Base-by-base conservation (phyloP, 345 rosid species). In the Atalantia buxifolia region DNA sequence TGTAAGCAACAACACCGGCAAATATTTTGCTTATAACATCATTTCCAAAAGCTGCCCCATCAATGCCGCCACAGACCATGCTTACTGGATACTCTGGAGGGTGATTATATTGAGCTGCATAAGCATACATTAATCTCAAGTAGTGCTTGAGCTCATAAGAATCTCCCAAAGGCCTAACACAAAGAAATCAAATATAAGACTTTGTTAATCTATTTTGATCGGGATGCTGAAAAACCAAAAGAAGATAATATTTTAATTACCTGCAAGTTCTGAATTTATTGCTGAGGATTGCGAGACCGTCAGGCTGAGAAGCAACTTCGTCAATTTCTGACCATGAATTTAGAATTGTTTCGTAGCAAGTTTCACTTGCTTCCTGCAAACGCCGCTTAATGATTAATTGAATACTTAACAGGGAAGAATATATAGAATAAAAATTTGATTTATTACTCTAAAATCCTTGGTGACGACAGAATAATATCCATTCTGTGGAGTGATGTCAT, bases 291-390 rank as follows among this genome's bases (percentile, higher is more conserved):
- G 55, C 36, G 35, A 76, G 79, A 76, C 79, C 79, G 9, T 36
- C 35, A n/a, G 72, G 73, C 57, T 25, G 12, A 25, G 66, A 66
- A 56, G 79, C 79, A 35, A 56, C 36, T 25, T 36, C 30, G 2
- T 82, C 83, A 6, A 85, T 85, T 60, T 71, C 86, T 9, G 81
- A 62, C 88, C 88, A 88, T 16, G 88, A 88, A 14, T 82, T 55
- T 5, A 45, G 8, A 69, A 87, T 83, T 0, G 86, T 85, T 56
- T 74, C 53, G 77, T 85, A 85, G 78, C 90, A 85, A 12, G 71
- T 82, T 62, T 84, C 85, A 38, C 90, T 85, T 4, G 73, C 79
- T 76, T 76, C 73, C 79, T 76, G 56, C 27, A n/a, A n/a, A n/a
- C n/a, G n/a, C n/a, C n/a, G n/a, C n/a, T n/a, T n/a, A n/a, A n/a